phyloP scores from a whole-genome alignment of 2,329 filamentous ascomycete genomes.

The Colletotrichum orchidophilum region DNA sequence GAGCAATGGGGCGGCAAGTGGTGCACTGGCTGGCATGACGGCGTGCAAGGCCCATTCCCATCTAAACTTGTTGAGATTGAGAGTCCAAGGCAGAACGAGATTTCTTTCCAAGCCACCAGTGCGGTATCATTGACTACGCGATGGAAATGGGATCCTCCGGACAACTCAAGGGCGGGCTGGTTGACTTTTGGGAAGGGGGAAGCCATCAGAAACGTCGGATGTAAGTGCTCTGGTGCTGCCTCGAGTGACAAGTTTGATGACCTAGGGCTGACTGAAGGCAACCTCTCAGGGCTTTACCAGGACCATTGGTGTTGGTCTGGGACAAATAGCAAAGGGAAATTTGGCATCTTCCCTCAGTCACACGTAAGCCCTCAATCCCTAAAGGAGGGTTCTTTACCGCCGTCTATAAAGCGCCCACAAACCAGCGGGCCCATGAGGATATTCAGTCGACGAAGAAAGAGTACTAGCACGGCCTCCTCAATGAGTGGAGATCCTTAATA shows the following conservation, averaged over 20 bases:
- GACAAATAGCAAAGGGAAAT: conserved; percentile 48
- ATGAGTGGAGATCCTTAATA: background rate
- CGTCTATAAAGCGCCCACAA: background rate
- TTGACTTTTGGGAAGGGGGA: conserved; percentile 54
- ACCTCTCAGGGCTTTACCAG: conserved; percentile 41
- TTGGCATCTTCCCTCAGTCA: conserved; percentile 50
- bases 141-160: conserved; percentile 43
- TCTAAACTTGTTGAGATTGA: conserved; percentile 41
- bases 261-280: background rate
- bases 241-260: too few species aligned
- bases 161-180: conserved; percentile 32
- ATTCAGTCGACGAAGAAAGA: conserved; percentile 9
- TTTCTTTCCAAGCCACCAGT: conserved; percentile 17
- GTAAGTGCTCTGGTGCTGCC: conserved; percentile 25
- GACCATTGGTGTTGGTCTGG: conserved; percentile 55
- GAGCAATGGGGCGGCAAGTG: conserved; percentile 47
- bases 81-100: conserved; percentile 36
- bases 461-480: conserved; percentile 9
- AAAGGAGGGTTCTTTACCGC: background rate
- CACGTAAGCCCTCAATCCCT: conserved; percentile 43
- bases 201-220: conserved; percentile 58
- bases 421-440: conserved; percentile 11
- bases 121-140: conserved; percentile 36
- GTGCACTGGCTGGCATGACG: conserved; percentile 47
- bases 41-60: conserved; percentile 40